These are phyloP conservation scores for Podosphaera xanthii DNA, from an alignment of 2,329 filamentous ascomycete species.

Conservation along the genomic window DNA sequence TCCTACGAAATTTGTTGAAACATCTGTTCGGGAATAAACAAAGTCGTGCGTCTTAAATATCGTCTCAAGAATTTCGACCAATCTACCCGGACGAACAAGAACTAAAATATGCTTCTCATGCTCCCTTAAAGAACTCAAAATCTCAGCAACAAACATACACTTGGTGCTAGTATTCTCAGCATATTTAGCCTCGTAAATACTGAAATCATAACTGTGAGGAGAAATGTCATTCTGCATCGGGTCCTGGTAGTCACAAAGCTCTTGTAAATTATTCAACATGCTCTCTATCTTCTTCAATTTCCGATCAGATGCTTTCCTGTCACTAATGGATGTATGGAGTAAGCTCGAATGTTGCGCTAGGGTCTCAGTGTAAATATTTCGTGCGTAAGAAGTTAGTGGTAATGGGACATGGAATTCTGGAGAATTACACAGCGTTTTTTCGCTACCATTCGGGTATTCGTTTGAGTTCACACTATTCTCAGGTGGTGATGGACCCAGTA, in stretches of 20 bases:
- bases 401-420: slow-evolving; percentile 30
- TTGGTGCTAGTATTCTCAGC: slow-evolving; percentile 34
- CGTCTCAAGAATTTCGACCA: slow-evolving; percentile 28
- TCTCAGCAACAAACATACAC: slow-evolving; percentile 33
- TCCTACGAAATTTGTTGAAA: slow-evolving; percentile 11
- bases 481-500: too few species aligned
- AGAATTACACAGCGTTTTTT: slow-evolving; percentile 7
- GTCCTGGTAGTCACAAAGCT: slow-evolving; percentile 34
- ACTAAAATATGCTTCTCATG: slow-evolving; percentile 28
- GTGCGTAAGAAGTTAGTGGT: slow-evolving; percentile 29
- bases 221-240: slow-evolving; percentile 24
- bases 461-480: too few species aligned
- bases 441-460: too few species aligned
- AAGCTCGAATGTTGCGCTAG: slow-evolving; percentile 22
- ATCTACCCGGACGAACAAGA: slow-evolving; percentile 25
- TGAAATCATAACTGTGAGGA: slow-evolving; percentile 17
- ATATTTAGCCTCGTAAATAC: slow-evolving; percentile 26
- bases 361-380: slow-evolving; percentile 28
- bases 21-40: slow-evolving; percentile 13
- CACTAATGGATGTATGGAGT: slow-evolving; percentile 26
- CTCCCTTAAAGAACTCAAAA: slow-evolving; percentile 24
- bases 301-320: slow-evolving; percentile 19
- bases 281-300: slow-evolving; percentile 25
- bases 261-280: slow-evolving; percentile 27
- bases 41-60: slow-evolving; percentile 22